Base-by-base conservation (phyloP, 2,329 filamentous ascomycete species). In the Colletotrichum trifolii region DNA sequence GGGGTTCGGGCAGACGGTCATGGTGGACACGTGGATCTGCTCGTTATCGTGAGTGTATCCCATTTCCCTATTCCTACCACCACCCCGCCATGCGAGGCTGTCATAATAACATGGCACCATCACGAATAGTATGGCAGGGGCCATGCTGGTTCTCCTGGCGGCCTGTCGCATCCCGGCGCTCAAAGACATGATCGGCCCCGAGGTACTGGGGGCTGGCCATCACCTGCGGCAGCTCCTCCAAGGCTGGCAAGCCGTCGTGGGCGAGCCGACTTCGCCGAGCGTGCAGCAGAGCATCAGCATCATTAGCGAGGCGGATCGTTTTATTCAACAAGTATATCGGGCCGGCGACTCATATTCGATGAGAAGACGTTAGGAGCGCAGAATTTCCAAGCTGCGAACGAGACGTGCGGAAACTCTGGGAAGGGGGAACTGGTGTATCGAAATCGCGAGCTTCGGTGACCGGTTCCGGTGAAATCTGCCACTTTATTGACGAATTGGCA, bases 21-120 rank as follows among this genome's bases (percentile, higher is more conserved):
- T 86, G 39, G 78, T 85, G 2, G 83, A 86, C 67, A 84, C 82
- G 0, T 86, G 83, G 83, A 85, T 85, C 25, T 86, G 83, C 49
- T 83, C 82, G 0, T 68, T 86, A 0, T 85, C 82, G 82, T 85
- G 73, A 70, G 81, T 76, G 1, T n/a, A n/a, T n/a, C 3, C 8
- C 13, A 38, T 54, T 47, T n/a, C n/a, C n/a, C n/a, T n/a, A n/a
- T 10, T 25, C 17, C 17, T 25, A 2, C 17, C 3, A 25, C 17
- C 3, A 25, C 17, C 17, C 17, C 2, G 17, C 17, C 17, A 25
- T 25, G 25, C 25, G 25, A 25, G 25, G 25, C 25, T 25, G 25
- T 25, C 5, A 2, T 45, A n/a, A 47, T 52, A 39, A 48, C 9
- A 7, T 3, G 2, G n/a, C 17, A 9, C 12, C 8, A 4, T 4